Percentiles rank a stretch among this genome's conserved stretches.
Conservation (phyloP, 176 grass and related monocot genomes). For the Aegilops sharonensis region DNA sequence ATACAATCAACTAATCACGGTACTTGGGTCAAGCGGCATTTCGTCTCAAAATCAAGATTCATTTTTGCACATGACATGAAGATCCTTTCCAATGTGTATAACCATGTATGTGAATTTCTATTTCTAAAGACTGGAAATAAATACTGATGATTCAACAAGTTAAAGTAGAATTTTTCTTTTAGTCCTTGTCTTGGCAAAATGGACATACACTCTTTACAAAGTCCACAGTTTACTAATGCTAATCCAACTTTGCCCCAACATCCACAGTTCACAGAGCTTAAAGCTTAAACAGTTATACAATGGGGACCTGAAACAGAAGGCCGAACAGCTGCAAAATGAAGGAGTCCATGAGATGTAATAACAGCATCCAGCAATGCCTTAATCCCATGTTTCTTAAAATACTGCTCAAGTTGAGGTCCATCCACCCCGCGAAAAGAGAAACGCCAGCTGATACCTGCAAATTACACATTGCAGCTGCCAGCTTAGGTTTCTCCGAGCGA, state of each 20-base stretch:
- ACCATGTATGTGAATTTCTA: neutral
- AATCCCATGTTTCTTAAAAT: neutral
- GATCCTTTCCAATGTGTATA: neutral
- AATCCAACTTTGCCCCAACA: neutral
- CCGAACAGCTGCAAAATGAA: slow-evolving; percentile 13
- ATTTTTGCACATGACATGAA: too few relatives aligned
- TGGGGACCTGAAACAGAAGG: neutral
- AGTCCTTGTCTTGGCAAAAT: neutral
- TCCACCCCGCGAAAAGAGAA: neutral
- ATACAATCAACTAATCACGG: too few relatives aligned
- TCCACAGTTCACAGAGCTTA: neutral
- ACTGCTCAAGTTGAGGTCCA: neutral
- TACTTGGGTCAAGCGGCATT: too few relatives aligned
- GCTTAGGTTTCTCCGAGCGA: neutral
- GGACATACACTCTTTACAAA: slow-evolving; percentile 3
- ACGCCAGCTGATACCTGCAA: neutral
- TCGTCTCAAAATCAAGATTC: too few relatives aligned
- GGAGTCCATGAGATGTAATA: slow-evolving; percentile 3
- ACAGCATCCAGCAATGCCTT: neutral
- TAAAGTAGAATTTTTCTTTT: neutral
- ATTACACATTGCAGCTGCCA: neutral
- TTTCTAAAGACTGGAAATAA: neutral
- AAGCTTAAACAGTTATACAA: slow-evolving; percentile 1
- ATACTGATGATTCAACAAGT: neutral
- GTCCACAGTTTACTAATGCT: neutral